Percentiles rank a stretch among this genome's conserved stretches.
phyloP scores from a whole-genome alignment of 2,329 filamentous ascomycete species.

The Esteya vermicola region DNA sequence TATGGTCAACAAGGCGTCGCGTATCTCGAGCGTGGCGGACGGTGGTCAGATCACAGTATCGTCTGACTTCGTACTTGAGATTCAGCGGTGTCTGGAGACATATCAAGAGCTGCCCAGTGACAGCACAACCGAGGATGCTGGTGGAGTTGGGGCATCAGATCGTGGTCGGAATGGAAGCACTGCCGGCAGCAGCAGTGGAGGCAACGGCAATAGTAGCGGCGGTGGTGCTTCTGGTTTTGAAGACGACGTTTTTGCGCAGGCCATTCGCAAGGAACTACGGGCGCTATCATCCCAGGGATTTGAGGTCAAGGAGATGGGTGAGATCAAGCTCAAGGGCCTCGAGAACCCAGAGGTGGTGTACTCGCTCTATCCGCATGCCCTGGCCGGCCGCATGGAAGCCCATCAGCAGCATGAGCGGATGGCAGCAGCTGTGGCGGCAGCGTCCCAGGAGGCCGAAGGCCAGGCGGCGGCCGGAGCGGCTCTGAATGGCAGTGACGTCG shows the following conservation, averaged over 20 bases:
- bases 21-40: constrained; percentile 88
- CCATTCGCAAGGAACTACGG: constrained; percentile 76
- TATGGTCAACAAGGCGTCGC: constrained; percentile 95
- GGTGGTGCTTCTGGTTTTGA: constrained; percentile 53
- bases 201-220: not conserved
- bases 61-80: constrained; percentile 91
- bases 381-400: constrained; percentile 65
- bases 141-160: no score
- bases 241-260: constrained; percentile 58
- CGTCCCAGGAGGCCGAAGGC: constrained; percentile 1
- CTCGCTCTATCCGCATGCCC: constrained; percentile 81
- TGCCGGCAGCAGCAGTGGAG: not conserved
- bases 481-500: not conserved
- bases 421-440: constrained; percentile 14
- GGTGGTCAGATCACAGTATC: constrained; percentile 95
- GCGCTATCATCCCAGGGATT: constrained; percentile 85
- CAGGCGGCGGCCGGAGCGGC: not conserved
- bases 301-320: constrained; percentile 85
- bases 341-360: constrained; percentile 96
- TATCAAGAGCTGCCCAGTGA: constrained; percentile 68
- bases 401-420: constrained; percentile 38
- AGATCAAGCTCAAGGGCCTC: constrained; percentile 88
- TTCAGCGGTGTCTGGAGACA: constrained; percentile 77
- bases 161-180: constrained; percentile 32
- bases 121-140: no score